phyloP scores from a whole-genome alignment of 2,329 filamentous ascomycete genomes.

The Ceratocystis destructans region DNA sequence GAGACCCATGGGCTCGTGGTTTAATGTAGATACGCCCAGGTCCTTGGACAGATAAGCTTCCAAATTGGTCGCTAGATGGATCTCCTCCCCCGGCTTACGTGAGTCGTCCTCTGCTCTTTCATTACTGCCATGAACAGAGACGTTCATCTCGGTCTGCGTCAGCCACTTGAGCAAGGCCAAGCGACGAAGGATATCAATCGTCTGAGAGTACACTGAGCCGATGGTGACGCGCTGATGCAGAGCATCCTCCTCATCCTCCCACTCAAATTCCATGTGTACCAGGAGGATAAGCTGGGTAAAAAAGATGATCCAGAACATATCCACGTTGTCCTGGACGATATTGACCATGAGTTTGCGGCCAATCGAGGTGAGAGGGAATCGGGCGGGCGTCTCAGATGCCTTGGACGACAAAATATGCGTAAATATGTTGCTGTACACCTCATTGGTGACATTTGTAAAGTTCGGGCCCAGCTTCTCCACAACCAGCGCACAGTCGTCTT shows the following conservation, averaged over 20 bases:
- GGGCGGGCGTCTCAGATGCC: slow-evolving; percentile 29
- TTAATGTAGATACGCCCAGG: slow-evolving; percentile 43
- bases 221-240: slow-evolving; percentile 49
- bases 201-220: slow-evolving; percentile 51
- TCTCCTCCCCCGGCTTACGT: slow-evolving; percentile 34
- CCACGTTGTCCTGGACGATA: slow-evolving; percentile 64
- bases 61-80: slow-evolving; percentile 29
- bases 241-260: slow-evolving; percentile 57
- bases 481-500: slow-evolving; percentile 65
- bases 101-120: slow-evolving; percentile 25
- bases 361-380: slow-evolving; percentile 53
- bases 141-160: slow-evolving; percentile 41
- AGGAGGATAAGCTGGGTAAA: slow-evolving; percentile 73
- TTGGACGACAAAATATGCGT: slow-evolving; percentile 24
- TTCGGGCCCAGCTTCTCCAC: slow-evolving; percentile 53
- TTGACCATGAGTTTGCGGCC: slow-evolving; percentile 62
- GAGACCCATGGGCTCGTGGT: slow-evolving; percentile 39
- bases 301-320: slow-evolving; percentile 58
- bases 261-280: slow-evolving; percentile 73
- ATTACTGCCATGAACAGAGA: slow-evolving; percentile 32
- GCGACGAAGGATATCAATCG: slow-evolving; percentile 58
- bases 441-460: slow-evolving; percentile 43
- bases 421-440: slow-evolving; percentile 41
- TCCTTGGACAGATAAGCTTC: slow-evolving; percentile 50
- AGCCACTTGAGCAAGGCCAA: slow-evolving; percentile 64